Evolutionary conservation across 2,329 filamentous ascomycete species (phyloP), one percentile per base, ranked within the genome.

Genomic region (Aureobasidium leucospermi): DNA sequence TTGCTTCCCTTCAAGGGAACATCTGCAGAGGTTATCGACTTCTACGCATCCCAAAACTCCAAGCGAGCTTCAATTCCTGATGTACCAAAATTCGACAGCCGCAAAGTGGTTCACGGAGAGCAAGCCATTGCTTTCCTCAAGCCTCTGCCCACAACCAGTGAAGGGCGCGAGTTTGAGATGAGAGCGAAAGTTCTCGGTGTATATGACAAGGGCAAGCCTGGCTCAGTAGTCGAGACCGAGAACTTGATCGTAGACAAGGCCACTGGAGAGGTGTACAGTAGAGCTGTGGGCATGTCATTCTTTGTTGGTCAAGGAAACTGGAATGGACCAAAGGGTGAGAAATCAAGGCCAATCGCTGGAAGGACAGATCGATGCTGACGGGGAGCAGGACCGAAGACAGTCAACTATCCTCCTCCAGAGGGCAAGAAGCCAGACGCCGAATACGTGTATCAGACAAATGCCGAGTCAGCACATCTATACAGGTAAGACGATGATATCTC

Each of bases 181-280:
- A 83, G 88, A 66, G 85, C 81, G 68, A 91, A 87, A 71, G 88
- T 95, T 28, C 73, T 95, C 19, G 90, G 90, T 53, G 88, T 95
- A 39, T 95, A 94, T 73, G 90, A 96, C 77, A 96, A 95, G 79
- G 90, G 90, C 67, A 88, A 89, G 65, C 83, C 89, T 0, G 89
- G 89, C 60, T 88, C 86, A 9, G 90, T 96, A 1, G 79, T 94
- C 41, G 90, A 95, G 75, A 87, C 85, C 4, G 87, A 95, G 78
- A 83, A 85, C 63, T 80, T 87, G 59, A 81, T 95, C 47, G 88
- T 94, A 23, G 89, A 95, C 65, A 82, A 78, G 58, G 76, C 76
- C 61, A 83, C 74, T 2, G 86, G 84, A 31, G 88, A 93, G 62
- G 81, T 88, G 19, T 95, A 92, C 74, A 79, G 80, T 13, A 83